Conservation (phyloP, 2,329 filamentous ascomycete genomes). For the Curvularia sp. region DNA sequence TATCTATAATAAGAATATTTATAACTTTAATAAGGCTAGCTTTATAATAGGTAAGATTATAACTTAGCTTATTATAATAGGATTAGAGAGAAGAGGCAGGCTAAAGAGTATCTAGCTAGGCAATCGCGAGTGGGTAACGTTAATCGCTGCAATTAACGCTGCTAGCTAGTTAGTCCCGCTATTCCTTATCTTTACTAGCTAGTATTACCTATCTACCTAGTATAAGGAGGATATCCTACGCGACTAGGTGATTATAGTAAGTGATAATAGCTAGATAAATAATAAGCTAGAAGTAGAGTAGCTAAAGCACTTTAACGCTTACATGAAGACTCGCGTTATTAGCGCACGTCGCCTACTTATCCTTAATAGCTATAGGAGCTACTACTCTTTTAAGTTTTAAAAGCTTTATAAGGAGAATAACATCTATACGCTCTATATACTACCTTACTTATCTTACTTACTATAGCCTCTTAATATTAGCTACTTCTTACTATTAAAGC, state of each 20-base stretch:
- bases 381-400: constrained; percentile 47
- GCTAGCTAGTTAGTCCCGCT: constrained; percentile 13
- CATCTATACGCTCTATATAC: constrained; percentile 8
- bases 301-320: constrained; percentile 1
- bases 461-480: constrained; percentile 1
- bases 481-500: constrained; percentile 3
- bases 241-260: not conserved
- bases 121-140: constrained; percentile 43
- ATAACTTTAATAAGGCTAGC: no score
- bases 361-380: constrained; percentile 25
- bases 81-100: no score
- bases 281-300: not conserved
- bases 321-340: not conserved
- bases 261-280: constrained; percentile 1
- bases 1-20: no score
- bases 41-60: no score
- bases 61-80: no score
- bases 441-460: not conserved
- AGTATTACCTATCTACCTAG: not conserved
- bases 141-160: constrained; percentile 29
- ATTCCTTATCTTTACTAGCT: constrained; percentile 16
- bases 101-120: constrained; percentile 34
- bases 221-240: constrained; percentile 1
- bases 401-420: constrained; percentile 17
- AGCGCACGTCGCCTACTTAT: not conserved